A percentile compares a stretch with the other conserved stretches of the same genome.
Conservation (phyloP, 2,329 filamentous ascomycete species). For the Trichoderma sp. region DNA sequence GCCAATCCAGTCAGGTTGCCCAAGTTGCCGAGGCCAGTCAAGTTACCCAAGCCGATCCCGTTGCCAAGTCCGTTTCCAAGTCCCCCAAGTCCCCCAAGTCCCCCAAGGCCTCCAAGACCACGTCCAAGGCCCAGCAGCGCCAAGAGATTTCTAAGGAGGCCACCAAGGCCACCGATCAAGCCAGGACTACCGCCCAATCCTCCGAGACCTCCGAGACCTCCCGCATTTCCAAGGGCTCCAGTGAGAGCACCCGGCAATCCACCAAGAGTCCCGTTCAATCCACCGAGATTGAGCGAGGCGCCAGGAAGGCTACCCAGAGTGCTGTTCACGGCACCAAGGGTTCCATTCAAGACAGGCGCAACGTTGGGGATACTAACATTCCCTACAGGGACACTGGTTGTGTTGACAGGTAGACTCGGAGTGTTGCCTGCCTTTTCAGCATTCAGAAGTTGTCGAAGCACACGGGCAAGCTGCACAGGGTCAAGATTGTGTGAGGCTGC, state of each 20-base stretch:
- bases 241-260: neutral
- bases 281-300: neutral
- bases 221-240: neutral
- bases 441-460: neutral
- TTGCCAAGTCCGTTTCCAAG: neutral
- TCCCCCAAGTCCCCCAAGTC: neutral
- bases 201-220: neutral
- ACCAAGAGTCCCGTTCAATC: neutral
- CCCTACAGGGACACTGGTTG: no score
- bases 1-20: neutral
- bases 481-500: neutral
- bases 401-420: neutral
- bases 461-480: neutral
- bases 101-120: neutral
- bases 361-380: no score
- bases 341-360: neutral
- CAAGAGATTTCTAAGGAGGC: neutral
- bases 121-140: neutral
- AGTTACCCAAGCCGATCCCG: neutral
- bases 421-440: neutral
- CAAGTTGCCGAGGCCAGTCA: neutral
- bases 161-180: neutral
- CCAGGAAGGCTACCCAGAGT: neutral
- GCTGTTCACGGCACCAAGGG: neutral
- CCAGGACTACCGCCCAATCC: neutral